phyloP scores from a whole-genome alignment of 2,329 filamentous ascomycete species.

The Mycosphaerella sp. region DNA sequence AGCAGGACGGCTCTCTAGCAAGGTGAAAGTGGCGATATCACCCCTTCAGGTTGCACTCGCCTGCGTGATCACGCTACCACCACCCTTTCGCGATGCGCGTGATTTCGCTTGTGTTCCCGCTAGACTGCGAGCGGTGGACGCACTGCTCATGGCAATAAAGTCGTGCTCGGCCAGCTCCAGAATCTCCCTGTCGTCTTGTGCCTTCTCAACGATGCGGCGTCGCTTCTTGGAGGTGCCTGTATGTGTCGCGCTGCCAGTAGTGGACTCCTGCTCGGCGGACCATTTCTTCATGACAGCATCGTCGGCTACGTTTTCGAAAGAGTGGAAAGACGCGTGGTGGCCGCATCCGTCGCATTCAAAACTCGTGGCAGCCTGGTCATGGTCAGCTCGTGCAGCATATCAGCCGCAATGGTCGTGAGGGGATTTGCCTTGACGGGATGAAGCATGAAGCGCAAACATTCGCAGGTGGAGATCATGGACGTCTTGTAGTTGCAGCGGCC shows the following conservation, averaged over 20 bases:
- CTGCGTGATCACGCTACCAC: no score
- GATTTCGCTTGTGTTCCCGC: not conserved
- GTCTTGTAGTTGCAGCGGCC: slow-evolving; percentile 48
- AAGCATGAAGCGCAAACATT: slow-evolving; percentile 53
- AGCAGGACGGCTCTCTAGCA: no score
- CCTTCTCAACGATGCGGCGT: slow-evolving; percentile 20
- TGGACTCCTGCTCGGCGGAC: slow-evolving; percentile 36
- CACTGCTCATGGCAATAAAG: not conserved
- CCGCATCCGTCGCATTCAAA: slow-evolving; percentile 53
- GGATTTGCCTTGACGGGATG: slow-evolving; percentile 49
- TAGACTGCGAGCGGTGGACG: not conserved
- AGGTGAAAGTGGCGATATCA: no score
- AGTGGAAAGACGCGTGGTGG: slow-evolving; percentile 52
- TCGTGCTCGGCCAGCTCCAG: slow-evolving; percentile 19
- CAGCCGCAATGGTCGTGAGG: not conserved
- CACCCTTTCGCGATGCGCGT: not conserved
- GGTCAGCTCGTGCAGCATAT: not conserved
- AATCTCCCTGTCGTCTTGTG: slow-evolving; percentile 13
- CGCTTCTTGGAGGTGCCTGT: slow-evolving; percentile 26
- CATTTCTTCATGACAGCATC: slow-evolving; percentile 44
- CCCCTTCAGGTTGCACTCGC: no score
- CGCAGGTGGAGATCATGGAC: slow-evolving; percentile 44
- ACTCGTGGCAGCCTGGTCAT: slow-evolving; percentile 40
- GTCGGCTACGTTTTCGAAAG: slow-evolving; percentile 47
- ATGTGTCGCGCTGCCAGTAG: slow-evolving; percentile 7